These are phyloP conservation scores for Aristolochia contorta DNA, from an alignment of 164 flowering plant species.

Conservation along the genomic window DNA sequence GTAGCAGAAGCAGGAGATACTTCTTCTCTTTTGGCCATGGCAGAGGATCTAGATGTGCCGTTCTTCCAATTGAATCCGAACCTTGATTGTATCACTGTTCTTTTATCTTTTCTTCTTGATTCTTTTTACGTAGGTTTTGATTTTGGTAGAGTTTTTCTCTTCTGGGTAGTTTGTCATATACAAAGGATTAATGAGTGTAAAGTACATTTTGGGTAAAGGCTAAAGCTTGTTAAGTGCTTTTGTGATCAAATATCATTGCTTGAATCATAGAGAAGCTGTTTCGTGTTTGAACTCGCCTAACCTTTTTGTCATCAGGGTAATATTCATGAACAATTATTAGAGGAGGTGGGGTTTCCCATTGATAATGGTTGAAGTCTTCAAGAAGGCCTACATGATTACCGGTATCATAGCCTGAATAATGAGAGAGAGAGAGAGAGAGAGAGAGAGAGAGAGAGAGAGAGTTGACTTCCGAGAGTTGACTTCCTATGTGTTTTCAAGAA, in stretches of 20 bases:
- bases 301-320: too few relatives aligned
- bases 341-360: too few relatives aligned
- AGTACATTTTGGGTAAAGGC: conserved; percentile 3
- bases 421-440: too few relatives aligned
- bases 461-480: too few relatives aligned
- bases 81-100: conserved; percentile 8
- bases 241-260: conserved; percentile 17
- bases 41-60: conserved; percentile 53
- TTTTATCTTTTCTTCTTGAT: conserved; percentile 1
- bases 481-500: too few relatives aligned
- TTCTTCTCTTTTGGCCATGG: conserved; percentile 71
- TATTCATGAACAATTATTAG: not conserved
- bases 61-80: conserved; percentile 51
- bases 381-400: not conserved
- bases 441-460: too few relatives aligned
- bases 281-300: not conserved
- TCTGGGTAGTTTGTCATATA: conserved; percentile 4
- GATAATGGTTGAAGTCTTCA: not conserved
- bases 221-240: conserved; percentile 6
- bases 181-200: conserved; percentile 6
- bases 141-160: not conserved
- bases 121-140: not conserved
- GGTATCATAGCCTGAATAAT: not conserved
- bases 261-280: conserved; percentile 7
- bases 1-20: conserved; percentile 28